A percentile compares a stretch with the other conserved stretches of the same genome.
Conservation (phyloP, 108 stramenopile genomes). For the Stephanodiscus minutulus region DNA sequence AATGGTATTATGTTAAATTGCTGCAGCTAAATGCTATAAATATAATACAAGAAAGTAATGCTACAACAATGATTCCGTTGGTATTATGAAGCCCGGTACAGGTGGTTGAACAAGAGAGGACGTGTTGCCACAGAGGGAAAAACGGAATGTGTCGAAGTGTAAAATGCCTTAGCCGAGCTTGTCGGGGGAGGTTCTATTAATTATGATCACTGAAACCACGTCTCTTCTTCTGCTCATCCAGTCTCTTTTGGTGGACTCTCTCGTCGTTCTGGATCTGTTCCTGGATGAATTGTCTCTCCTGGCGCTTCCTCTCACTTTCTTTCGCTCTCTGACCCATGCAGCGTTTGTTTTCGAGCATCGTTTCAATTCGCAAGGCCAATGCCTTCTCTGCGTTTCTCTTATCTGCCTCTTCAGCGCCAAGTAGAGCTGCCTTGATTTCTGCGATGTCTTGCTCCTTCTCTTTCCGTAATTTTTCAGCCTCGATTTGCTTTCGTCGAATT, state of each 20-base stretch:
- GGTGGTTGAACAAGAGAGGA: too few relatives aligned
- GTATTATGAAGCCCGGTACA: too few relatives aligned
- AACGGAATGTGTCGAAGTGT: background rate
- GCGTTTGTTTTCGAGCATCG: conserved; percentile 27
- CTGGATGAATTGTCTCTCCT: conserved; percentile 16
- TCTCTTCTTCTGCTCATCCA: conserved; percentile 20
- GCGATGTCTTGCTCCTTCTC: conserved; percentile 31
- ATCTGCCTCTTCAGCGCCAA: conserved; percentile 30
- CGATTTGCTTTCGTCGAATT: conserved; percentile 40
- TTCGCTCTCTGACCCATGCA: conserved; percentile 14
- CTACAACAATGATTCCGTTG: background rate
- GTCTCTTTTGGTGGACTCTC: conserved; percentile 20
- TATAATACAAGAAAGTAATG: background rate
- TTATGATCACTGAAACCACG: conserved; percentile 1
- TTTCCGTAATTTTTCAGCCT: conserved; percentile 21
- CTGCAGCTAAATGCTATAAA: conserved; percentile 34
- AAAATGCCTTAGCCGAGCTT: background rate
- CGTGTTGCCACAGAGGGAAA: too few relatives aligned
- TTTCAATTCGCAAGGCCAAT: conserved; percentile 14
- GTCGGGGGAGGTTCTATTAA: background rate
- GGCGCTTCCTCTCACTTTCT: conserved; percentile 19
- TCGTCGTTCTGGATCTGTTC: conserved; percentile 32
- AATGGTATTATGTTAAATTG: conserved; percentile 33
- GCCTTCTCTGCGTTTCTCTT: conserved; percentile 18
- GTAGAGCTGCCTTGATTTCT: conserved; percentile 18